Conservation (phyloP, 805 yeast species). For the Debaryomyces castellii region DNA sequence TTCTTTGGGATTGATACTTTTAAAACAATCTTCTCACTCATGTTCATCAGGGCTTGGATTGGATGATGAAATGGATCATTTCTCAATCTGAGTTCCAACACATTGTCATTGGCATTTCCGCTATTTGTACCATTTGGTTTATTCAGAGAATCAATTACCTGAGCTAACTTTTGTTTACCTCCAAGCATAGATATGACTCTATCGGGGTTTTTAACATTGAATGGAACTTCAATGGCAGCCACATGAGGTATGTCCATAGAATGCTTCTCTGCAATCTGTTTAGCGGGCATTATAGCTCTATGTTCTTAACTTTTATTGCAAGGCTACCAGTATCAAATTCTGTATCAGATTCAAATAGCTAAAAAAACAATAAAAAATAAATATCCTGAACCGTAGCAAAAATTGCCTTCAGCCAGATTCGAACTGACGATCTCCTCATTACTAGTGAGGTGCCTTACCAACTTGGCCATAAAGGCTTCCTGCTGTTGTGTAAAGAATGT, state of each 20-base stretch:
- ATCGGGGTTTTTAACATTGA: constrained; percentile 60
- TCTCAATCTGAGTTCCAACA: constrained; percentile 41
- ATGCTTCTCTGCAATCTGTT: constrained; percentile 47
- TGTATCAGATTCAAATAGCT: background rate
- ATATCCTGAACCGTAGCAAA: background rate
- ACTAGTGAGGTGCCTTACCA: constrained; percentile 22
- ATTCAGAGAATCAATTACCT: constrained; percentile 38
- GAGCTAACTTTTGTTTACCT: constrained; percentile 46
- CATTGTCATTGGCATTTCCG: constrained; percentile 29
- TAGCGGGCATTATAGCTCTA: constrained; percentile 2
- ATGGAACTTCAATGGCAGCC: constrained; percentile 76
- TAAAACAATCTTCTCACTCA: constrained; percentile 57
- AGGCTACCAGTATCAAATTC: background rate
- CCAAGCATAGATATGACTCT: constrained; percentile 72
- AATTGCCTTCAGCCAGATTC: constrained; percentile 24
- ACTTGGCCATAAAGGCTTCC: constrained; percentile 21
- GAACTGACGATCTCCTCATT: constrained; percentile 23
- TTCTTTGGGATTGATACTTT: constrained; percentile 62
- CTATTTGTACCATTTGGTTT: constrained; percentile 17
- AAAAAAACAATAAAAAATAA: background rate
- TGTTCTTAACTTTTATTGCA: background rate
- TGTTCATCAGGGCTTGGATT: constrained; percentile 50
- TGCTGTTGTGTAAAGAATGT: background rate
- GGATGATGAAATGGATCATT: constrained; percentile 59
- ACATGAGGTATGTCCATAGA: constrained; percentile 74